Base-by-base conservation (phyloP, 164 flowering plant species). In the Tetracentron sinense region DNA sequence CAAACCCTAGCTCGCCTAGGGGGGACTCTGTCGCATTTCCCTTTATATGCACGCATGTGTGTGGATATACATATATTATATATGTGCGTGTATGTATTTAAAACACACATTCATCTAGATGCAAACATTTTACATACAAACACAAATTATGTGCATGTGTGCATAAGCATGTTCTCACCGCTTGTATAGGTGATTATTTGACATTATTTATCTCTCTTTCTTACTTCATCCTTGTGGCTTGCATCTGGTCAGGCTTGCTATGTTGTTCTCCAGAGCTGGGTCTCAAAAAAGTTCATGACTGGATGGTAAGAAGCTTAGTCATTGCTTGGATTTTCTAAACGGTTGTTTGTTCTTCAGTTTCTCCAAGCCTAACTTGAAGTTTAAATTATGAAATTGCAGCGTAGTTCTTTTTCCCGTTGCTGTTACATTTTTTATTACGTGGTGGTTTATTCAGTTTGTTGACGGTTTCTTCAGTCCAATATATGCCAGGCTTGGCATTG, bases 381-480 rank as follows among this genome's bases (percentile, higher is more conserved):
- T 64, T 19, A 28, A 28, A 56, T 52, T 38, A 42, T 70, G 60
- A 38, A 33, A 62, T 54, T 78, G 83, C 83, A 82, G 84, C 65
- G 84, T 84, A 7, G 85, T 90, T 49, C 94, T 90, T 38, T 90
- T 90, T 67, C 97, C 97, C 11, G 85, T 78, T 50, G 86, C 85
- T 2, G 81, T 90, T 62, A 88, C 97, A 25, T 83, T 81, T 64
- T 81, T 79, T 42, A 71, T 82, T 63, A 83, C 83, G 4, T 81
- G 83, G 83, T 83, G 85, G 88, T 79, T 83, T 69, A 69, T 89
- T 66, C 88, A 87, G 71, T 89, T 89, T 70, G 87, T 90, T 63
- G 97, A 90, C 70, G 82, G 97, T 70, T 87, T 90, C 82, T 90
- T 90, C 82, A 87, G 94, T 66, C 97, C 97, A 62, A 48, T 90